Percentiles rank a stretch among this genome's conserved stretches.
phyloP scores from a whole-genome alignment of 2,329 filamentous ascomycete genomes.

The Colletotrichum musae region DNA sequence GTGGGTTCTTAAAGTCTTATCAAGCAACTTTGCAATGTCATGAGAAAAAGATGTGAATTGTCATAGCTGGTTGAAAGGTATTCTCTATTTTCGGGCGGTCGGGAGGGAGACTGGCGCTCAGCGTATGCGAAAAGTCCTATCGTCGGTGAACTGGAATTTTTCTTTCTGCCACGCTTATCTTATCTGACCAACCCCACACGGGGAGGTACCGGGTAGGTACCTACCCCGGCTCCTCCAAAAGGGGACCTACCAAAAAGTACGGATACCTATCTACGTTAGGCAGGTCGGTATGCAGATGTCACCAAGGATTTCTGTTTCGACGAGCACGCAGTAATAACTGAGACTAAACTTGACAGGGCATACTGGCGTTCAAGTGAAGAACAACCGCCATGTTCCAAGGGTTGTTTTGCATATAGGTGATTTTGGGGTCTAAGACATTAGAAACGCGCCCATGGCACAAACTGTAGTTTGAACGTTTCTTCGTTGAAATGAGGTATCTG shows the following conservation, averaged over 20 bases:
- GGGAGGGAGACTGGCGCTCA: conserved; percentile 3
- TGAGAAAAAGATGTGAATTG: not conserved
- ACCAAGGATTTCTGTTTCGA: too few relatives aligned
- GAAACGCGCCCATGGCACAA: not conserved
- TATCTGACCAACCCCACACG: conserved; percentile 26
- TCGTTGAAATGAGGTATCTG: conserved; percentile 41
- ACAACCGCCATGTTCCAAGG: too few relatives aligned
- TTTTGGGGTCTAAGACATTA: too few relatives aligned
- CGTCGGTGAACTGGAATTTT: conserved; percentile 29
- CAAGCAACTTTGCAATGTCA: not conserved
- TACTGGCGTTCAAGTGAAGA: too few relatives aligned
- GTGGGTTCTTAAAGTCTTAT: not conserved
- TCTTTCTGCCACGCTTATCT: conserved; percentile 37
- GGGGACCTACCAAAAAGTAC: too few relatives aligned
- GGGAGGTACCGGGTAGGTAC: not conserved
- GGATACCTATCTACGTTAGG: too few relatives aligned
- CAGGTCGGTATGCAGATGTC: too few relatives aligned
- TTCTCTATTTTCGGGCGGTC: not conserved
- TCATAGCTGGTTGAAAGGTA: conserved; percentile 5
- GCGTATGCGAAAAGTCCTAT: not conserved
- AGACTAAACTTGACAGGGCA: too few relatives aligned
- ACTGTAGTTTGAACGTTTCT: conserved; percentile 37
- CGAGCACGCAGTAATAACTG: too few relatives aligned
- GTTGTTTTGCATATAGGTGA: too few relatives aligned
- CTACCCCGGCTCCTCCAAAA: not conserved